Evolutionary conservation across 2,329 filamentous ascomycete species (phyloP).

Genomic region (Fusarium pilosicola): DNA sequence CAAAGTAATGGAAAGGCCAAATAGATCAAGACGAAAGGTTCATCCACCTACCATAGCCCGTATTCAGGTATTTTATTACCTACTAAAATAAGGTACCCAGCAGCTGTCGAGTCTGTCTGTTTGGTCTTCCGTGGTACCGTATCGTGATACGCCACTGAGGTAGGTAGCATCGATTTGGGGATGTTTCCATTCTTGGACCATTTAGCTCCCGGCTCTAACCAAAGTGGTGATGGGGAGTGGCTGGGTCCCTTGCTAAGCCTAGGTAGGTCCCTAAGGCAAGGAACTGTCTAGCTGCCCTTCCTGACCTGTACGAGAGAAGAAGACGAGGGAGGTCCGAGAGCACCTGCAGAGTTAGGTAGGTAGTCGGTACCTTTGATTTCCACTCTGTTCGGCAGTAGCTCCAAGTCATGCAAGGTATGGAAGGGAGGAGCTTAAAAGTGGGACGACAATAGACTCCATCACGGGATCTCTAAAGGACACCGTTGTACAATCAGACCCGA

Average conservation of each 20-base stretch:
- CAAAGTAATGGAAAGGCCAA: not conserved
- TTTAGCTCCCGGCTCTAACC: slow-evolving; percentile 35
- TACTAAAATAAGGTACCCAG: not conserved
- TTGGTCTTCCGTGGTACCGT: not conserved
- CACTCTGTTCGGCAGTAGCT: slow-evolving; percentile 8
- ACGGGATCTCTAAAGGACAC: slow-evolving; percentile 54
- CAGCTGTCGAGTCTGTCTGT: not conserved
- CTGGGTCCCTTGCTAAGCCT: slow-evolving; percentile 13
- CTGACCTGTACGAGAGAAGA: not conserved
- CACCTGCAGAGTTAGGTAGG: slow-evolving; percentile 9
- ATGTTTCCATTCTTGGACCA: slow-evolving; percentile 36
- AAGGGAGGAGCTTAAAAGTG: slow-evolving; percentile 41
- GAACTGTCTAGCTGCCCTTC: slow-evolving; percentile 3
- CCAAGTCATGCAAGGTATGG: not conserved
- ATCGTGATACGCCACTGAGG: slow-evolving; percentile 27
- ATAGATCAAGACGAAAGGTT: not conserved
- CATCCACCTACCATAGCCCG: not conserved
- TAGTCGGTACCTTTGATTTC: slow-evolving; percentile 11
- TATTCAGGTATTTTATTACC: not conserved
- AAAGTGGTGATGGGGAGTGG: slow-evolving; percentile 23
- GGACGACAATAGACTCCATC: slow-evolving; percentile 43
- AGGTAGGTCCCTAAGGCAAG: not conserved
- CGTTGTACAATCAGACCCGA: slow-evolving; percentile 45
- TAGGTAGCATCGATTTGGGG: slow-evolving; percentile 22
- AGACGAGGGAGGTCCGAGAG: not conserved